Evolutionary conservation across 306 rosid genomes (phyloP), one percentile per base, ranked within the genome.

Genomic region (Cicer pinnatifidum): DNA sequence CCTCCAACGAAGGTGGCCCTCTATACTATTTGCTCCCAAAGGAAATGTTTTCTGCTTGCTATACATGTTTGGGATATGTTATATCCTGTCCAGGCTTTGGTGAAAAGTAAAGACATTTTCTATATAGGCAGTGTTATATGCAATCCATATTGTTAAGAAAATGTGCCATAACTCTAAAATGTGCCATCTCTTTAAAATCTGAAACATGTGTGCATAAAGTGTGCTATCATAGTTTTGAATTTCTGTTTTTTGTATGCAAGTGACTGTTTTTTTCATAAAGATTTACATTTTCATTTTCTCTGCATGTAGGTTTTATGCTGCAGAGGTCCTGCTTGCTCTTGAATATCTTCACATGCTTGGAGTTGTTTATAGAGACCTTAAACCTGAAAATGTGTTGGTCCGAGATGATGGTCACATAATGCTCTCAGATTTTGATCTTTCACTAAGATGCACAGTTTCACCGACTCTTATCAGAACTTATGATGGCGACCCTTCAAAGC

Each of bases 291-390:
- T 48, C 57, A 47, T 71, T 67, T 68, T 71, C 77, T 75, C 64
- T 58, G 4, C 63, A 51, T 85, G 83, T 83, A 94, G 99, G 60
- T 94, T 94, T 81, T 94, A 94, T 84, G 99, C 99, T 7, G 99
- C 99, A 7, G 99, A 94, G 88, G 97, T 91, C 80, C 85, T 94
- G 66, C 80, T 94, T 78, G 99, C 99, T 56, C 91, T 94, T 15
- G 99, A 94, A 77, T 94, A 94, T 88, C 93, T 94, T 72, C 99
- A 94, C 87, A 94, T 94, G 99, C 97, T 94, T 60, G 99, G 99
- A 67, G 97, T 94, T 72, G 97, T 94, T 77, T 94, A 94, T 75
- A 84, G 99, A 80, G 99, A 94, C 91, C 86, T 94, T 17, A 94
- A 94, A 84, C 99, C 99, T 9, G 99, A 94, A 82, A 94, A 94